Conservation (phyloP, 1,139 yeast genomes). For the Pneumocystis canis region DNA sequence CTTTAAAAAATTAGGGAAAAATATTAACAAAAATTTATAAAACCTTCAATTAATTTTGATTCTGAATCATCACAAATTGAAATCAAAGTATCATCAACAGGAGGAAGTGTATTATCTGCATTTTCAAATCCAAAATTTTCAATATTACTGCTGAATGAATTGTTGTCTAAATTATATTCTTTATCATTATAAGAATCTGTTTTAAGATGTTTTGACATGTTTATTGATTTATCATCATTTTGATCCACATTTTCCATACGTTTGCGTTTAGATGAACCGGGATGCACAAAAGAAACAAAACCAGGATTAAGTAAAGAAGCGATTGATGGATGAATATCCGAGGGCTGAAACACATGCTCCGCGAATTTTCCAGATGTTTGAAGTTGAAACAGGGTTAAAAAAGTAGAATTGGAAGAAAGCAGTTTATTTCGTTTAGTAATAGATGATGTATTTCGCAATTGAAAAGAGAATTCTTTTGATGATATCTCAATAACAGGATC, state of each 20-base stretch:
- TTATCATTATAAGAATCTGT: neutral
- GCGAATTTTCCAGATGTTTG: neutral
- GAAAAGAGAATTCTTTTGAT: conserved; percentile 3
- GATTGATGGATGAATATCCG: neutral
- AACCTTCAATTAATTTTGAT: neutral
- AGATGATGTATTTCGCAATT: conserved; percentile 3
- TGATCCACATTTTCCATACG: neutral
- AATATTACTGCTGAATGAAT: neutral
- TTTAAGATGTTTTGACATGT: neutral
- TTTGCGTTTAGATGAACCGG: neutral
- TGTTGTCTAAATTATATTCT: neutral
- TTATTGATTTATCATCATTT: neutral
- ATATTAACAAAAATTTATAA: neutral
- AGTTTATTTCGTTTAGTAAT: conserved; percentile 1
- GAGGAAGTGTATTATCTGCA: neutral
- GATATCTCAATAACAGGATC: conserved; percentile 7
- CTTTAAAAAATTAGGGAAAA: neutral
- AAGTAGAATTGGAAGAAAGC: neutral
- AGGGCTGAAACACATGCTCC: neutral
- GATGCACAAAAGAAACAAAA: neutral
- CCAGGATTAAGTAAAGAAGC: neutral
- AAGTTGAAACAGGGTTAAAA: neutral
- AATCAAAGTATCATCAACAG: neutral
- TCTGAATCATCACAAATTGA: neutral
- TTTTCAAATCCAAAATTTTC: neutral